Percentiles rank a stretch among this genome's conserved stretches.
These are phyloP conservation scores for Globisporangium irregulare DNA, from an alignment of 352 stramenopile genomes.

Conservation along the genomic window DNA sequence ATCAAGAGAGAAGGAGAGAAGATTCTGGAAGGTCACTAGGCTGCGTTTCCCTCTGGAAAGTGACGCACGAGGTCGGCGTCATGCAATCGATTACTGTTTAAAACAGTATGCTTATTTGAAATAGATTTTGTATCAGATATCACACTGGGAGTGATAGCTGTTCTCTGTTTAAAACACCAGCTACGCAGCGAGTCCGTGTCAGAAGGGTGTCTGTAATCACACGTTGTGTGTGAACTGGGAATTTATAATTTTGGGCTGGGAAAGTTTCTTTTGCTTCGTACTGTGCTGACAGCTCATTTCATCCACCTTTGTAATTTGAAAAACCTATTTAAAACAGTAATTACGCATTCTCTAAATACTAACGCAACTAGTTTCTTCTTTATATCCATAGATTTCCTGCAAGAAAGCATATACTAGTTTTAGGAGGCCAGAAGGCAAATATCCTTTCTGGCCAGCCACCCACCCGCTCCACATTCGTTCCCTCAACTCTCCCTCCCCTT, in stretches of 20 bases:
- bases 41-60: background rate
- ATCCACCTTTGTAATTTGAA: too few species aligned
- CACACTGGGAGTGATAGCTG: background rate
- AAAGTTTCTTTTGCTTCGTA: slow-evolving; percentile 5
- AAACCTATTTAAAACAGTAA: too few species aligned
- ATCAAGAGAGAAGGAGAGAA: slow-evolving; percentile 16
- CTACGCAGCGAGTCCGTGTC: background rate
- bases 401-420: background rate
- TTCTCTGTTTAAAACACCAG: slow-evolving; percentile 17
- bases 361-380: too few species aligned
- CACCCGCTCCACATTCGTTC: slow-evolving; percentile 3
- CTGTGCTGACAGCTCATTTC: background rate
- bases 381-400: too few species aligned
- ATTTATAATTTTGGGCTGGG: background rate
- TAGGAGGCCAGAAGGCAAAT: background rate
- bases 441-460: slow-evolving; percentile 12
- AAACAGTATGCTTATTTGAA: background rate
- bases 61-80: background rate
- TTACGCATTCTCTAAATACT: too few species aligned
- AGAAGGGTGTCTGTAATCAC: background rate
- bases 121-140: background rate
- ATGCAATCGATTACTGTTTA: background rate
- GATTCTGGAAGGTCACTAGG: slow-evolving; percentile 22
- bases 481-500: slow-evolving; percentile 1
- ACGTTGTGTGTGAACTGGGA: background rate